A percentile compares a stretch with the other conserved stretches of the same genome.
Evolutionary conservation across 2,329 filamentous ascomycete species (phyloP).

Genomic region (Colletotrichum nymphaeae): DNA sequence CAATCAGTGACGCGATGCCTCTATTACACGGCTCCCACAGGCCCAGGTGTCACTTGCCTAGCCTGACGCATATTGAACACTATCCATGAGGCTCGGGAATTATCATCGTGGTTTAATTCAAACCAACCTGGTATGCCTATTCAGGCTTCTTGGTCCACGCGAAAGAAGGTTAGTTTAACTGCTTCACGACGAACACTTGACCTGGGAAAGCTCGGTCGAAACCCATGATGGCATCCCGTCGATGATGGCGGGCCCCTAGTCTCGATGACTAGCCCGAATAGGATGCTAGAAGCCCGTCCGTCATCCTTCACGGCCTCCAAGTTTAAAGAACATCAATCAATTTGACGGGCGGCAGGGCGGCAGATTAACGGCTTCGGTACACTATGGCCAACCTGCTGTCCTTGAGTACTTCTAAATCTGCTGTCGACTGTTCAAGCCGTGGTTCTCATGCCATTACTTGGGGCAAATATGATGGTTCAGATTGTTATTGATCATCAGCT

Average conservation of each 20-base stretch:
- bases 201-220: constrained; percentile 21
- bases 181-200: constrained; percentile 27
- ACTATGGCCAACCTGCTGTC: neutral
- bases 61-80: constrained; percentile 24
- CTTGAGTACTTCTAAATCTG: neutral
- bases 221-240: constrained; percentile 8
- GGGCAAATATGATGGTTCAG: constrained; percentile 24
- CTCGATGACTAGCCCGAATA: neutral
- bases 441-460: constrained; percentile 24
- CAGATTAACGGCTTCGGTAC: constrained; percentile 1
- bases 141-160: neutral
- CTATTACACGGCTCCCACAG: constrained; percentile 5
- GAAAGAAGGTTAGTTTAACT: constrained; percentile 14
- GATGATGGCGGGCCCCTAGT: constrained; percentile 10
- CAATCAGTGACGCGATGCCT: constrained; percentile 24
- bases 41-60: neutral
- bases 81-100: constrained; percentile 9
- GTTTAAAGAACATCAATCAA: neutral
- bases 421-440: neutral
- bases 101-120: neutral
- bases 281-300: constrained; percentile 3
- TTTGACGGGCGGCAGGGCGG: constrained; percentile 6
- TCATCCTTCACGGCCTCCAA: constrained; percentile 9
- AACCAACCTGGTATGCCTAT: neutral
- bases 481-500: constrained; percentile 1